Conservation (phyloP, 805 yeast species). For the Komagataella ulmi region DNA sequence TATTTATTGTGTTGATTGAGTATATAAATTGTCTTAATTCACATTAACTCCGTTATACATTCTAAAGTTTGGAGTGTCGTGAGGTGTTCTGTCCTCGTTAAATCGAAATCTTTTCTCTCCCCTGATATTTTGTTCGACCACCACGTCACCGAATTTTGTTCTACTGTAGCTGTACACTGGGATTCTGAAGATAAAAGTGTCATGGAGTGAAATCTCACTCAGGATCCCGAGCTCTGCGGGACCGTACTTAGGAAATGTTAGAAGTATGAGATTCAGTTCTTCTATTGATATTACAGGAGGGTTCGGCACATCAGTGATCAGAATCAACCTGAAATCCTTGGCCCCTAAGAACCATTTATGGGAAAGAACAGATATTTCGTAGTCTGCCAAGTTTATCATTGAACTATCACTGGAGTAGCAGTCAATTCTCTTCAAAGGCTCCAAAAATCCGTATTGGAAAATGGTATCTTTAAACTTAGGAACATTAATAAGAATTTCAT, state of each 20-base stretch:
- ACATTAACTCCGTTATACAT: not conserved
- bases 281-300: not conserved
- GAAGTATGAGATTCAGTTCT: not conserved
- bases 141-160: slow-evolving; percentile 3
- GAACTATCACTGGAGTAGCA: not conserved
- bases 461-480: slow-evolving; percentile 12
- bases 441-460: not conserved
- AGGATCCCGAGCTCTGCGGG: not conserved
- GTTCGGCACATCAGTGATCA: not conserved
- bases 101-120: not conserved
- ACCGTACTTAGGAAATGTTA: not conserved
- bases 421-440: not conserved
- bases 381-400: not conserved
- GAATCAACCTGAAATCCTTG: not conserved
- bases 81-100: not conserved
- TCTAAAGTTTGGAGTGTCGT: not conserved
- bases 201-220: not conserved
- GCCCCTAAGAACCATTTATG: not conserved
- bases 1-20: not conserved
- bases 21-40: not conserved
- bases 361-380: not conserved
- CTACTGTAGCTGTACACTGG: not conserved
- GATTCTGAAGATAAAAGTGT: not conserved
- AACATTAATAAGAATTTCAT: slow-evolving; percentile 10
- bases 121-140: not conserved